These are phyloP conservation scores for Bauhinia variegata DNA, from an alignment of 306 rosid genomes.

Conservation along the genomic window DNA sequence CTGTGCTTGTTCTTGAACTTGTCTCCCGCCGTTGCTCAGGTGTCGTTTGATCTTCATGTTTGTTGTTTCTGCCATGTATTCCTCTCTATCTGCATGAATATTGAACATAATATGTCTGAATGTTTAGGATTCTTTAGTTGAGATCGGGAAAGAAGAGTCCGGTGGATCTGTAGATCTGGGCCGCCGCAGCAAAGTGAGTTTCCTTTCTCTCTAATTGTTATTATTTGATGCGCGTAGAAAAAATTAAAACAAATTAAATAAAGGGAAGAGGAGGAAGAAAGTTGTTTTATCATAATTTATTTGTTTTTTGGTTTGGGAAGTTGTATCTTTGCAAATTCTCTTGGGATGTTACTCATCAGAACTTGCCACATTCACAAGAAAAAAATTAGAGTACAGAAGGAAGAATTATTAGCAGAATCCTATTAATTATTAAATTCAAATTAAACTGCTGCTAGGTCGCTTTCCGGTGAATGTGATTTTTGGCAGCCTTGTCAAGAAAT, in stretches of 20 bases:
- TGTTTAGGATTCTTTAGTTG: conserved; percentile 55
- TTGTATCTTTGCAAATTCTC: not conserved
- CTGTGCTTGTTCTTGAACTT: conserved; percentile 31
- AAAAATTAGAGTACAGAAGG: not conserved
- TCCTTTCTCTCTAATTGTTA: not conserved
- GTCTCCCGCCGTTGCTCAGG: conserved; percentile 56
- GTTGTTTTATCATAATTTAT: not conserved
- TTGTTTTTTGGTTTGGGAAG: not conserved
- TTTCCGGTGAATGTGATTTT: not conserved
- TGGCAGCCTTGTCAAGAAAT: no score
- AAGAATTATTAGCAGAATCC: not conserved
- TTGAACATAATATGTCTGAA: conserved; percentile 25
- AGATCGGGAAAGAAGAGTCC: conserved; percentile 44
- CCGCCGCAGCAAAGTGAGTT: conserved; percentile 77
- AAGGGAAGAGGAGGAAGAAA: not conserved
- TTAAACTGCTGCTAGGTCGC: not conserved
- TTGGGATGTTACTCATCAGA: not conserved
- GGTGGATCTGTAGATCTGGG: conserved; percentile 74
- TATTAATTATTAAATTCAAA: no score
- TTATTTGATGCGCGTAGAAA: conserved; percentile 21
- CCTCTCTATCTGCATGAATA: not conserved
- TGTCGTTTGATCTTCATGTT: conserved; percentile 7
- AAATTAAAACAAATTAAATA: conserved; percentile 1
- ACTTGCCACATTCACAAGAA: not conserved
- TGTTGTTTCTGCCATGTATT: not conserved